These are phyloP conservation scores for Allium sativum DNA, from an alignment of 106 monocot species.

Conservation along the genomic window DNA sequence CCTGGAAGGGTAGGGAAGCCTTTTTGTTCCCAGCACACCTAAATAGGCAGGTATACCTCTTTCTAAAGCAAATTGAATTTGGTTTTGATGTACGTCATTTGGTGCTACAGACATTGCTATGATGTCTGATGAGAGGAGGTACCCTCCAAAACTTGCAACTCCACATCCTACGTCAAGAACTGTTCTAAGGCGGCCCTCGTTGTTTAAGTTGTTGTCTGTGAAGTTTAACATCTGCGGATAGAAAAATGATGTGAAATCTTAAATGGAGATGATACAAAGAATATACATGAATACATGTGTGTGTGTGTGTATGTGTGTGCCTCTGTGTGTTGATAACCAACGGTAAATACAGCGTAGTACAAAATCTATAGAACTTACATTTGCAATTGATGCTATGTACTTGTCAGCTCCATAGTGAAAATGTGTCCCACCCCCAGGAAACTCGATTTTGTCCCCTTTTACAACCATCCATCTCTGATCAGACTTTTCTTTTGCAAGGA, in stretches of 20 bases:
- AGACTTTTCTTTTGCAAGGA: constrained; percentile 84
- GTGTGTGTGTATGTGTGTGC: no score
- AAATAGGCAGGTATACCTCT: constrained; percentile 91
- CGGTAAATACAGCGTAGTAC: no score
- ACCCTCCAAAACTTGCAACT: constrained; percentile 90
- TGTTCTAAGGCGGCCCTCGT: constrained; percentile 63
- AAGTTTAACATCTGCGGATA: constrained; percentile 75
- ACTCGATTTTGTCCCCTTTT: constrained; percentile 69
- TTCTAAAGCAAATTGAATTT: constrained; percentile 89
- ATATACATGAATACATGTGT: no score
- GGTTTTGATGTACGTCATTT: constrained; percentile 94
- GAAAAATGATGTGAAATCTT: not conserved
- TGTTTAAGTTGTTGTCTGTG: constrained; percentile 52
- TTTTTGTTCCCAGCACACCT: constrained; percentile 81
- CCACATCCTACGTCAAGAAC: constrained; percentile 94
- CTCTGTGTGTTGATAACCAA: no score
- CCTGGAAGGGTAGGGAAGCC: constrained; percentile 78
- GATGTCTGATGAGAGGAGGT: constrained; percentile 74
- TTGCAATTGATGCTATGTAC: constrained; percentile 68
- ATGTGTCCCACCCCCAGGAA: constrained; percentile 89
- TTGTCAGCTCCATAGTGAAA: constrained; percentile 90
- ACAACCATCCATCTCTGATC: constrained; percentile 97
- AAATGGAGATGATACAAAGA: no score
- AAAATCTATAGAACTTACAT: constrained; percentile 25
- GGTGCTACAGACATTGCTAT: constrained; percentile 89